Evolutionary conservation across 306 rosid species (phyloP), one percentile per base, ranked within the genome.

Genomic region (Malus sieversii): DNA sequence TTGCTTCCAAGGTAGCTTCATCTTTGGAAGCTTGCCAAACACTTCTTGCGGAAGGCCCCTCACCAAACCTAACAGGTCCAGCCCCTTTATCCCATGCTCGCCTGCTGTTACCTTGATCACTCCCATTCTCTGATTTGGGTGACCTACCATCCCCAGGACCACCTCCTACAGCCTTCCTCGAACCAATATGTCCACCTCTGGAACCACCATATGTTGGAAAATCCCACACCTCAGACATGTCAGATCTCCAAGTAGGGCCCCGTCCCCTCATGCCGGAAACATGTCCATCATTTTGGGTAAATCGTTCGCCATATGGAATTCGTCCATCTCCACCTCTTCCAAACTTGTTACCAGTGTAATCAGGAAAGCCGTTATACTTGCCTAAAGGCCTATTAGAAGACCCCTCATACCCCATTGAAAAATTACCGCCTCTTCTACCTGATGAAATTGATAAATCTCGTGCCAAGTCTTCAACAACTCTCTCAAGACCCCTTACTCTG

Each of bases 11-110:
- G 66, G 98, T 92, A 70, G 98, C 98, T 88, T 95, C 98, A 66
- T 95, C 98, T 82, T 95, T 95, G 8, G 97, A 95, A 66, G 98
- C 97, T 84, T 89, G 98, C 98, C 98, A 95, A 45, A 95, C 98
- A 71, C 98, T 92, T 85, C 98, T 90, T 53, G 98, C 98, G 7
- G 98, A 95, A 84, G 98, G 98, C 40, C 98, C 98, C 87, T 95
- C 97, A 35, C 97, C 98, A 61, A 87, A 86, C 80, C 97, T 84
- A 74, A 88, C 73, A 38, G 93, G 93, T 82, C 91, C 86, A 78
- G 86, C 84, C 67, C 89, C 98, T 84, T 88, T 90, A 45, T 90
- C 96, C 97, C 97, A 94, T 61, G 88, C 98, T 83, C 95, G 89
- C 88, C 98, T 86, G 87, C 80, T 87, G 83, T 85, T 86, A 53